Conservation (phyloP, 257 asterid genomes). For the Solanum corneliomulleri region DNA sequence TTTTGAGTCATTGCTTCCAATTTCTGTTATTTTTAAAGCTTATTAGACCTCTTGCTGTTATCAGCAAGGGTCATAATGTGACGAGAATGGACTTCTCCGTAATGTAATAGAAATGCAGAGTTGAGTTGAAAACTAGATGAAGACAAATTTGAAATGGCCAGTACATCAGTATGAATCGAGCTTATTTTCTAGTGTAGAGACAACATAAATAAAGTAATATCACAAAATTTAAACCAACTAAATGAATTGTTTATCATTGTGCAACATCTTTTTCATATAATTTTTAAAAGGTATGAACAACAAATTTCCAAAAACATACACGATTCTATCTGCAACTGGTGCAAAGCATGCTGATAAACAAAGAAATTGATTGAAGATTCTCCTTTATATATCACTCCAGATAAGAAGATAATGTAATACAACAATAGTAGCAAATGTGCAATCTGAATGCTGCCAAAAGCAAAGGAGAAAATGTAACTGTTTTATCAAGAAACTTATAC, state of each 20-base stretch:
- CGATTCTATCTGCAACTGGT: neutral
- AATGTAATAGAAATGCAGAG: neutral
- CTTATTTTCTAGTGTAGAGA: neutral
- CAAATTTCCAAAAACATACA: neutral
- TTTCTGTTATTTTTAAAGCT: neutral
- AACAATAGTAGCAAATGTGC: neutral
- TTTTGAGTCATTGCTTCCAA: neutral
- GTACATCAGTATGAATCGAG: neutral
- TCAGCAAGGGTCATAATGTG: neutral
- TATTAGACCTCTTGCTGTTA: neutral
- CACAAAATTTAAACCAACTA: neutral
- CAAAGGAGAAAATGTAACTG: neutral
- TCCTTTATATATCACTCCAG: neutral
- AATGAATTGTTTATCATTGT: neutral
- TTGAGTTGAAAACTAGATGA: neutral
- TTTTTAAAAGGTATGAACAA: neutral
- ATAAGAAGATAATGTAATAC: neutral
- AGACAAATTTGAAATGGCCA: neutral
- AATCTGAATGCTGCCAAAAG: neutral
- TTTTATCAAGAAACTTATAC: neutral
- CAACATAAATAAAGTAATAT: neutral
- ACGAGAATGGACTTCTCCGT: neutral
- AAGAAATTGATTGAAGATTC: neutral
- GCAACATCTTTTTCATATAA: neutral
- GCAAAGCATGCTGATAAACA: neutral